Base-by-base conservation (phyloP, 208 protist species). In the Acanthamoeba healyi region DNA sequence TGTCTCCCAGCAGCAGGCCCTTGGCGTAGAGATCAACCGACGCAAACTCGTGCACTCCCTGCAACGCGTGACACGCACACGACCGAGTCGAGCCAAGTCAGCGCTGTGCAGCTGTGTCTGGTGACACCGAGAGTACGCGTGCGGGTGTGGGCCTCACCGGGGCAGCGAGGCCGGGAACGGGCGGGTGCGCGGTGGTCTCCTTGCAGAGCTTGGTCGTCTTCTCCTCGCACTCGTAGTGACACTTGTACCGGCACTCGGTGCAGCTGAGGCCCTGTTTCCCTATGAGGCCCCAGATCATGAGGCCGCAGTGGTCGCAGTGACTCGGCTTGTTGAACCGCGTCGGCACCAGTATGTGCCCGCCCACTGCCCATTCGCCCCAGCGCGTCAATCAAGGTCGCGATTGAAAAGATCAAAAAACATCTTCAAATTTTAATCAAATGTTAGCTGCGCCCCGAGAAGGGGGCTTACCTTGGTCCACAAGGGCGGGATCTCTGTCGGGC, bases 261-360 rank as follows among this genome's bases (percentile, higher is more conserved):
- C 70, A 79, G 70, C 36, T 29, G 36, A 79, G 70, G 3, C 70
- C 70, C 29, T 79, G 70, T 24, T 79, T 79, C 34, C 70, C 70
- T 7, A 79, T 79, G 36, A 79, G 70, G 38, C 70, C 70, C 79
- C 79, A 87, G 19, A 87, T 87, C 46, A 87, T 54, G 10, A 63
- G 22, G 29, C 79, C 79, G 10, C 79, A 87, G 36, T 87, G 79
- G 46, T 87, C 79, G 79, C 79, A 87, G 32, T 87, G 49, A 24
- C 46, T 87, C 79, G 79, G 79, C 79, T 63, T 61, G 46, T 54
- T 61, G 49, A 87, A 87, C 15, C 79, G 19, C 26, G 49, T 61
- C 15, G 79, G 44, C 46, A 54, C 49, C 44, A 87, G 29, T 32
- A 36, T 14, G 29, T 87, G 79, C 0, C 79, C 79, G 6, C 79